Percentiles rank a stretch among this genome's conserved stretches.
These are phyloP conservation scores for Crucihimalaya himalaica DNA, from an alignment of 345 rosid genomes.

Conservation along the genomic window DNA sequence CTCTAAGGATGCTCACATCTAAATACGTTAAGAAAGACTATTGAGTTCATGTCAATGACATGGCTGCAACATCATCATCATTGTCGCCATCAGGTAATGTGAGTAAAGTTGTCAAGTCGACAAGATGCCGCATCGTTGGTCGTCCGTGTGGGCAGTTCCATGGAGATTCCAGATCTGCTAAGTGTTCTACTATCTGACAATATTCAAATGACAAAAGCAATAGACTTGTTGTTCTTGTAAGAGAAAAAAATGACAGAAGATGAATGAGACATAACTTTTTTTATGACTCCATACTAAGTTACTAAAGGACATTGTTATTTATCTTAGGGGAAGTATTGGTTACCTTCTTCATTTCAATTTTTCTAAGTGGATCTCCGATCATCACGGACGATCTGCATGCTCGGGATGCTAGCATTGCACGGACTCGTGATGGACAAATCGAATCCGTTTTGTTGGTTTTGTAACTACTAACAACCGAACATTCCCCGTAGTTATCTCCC, in stretches of 20 bases:
- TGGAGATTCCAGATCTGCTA: constrained; percentile 86
- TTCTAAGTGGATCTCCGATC: constrained; percentile 90
- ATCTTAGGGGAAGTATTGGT: neutral
- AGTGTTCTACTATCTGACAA: constrained; percentile 73
- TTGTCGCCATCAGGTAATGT: constrained; percentile 37
- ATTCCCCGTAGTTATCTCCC: constrained; percentile 77
- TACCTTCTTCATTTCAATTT: constrained; percentile 91
- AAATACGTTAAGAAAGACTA: constrained; percentile 4
- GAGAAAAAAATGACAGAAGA: neutral
- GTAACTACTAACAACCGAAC: constrained; percentile 76
- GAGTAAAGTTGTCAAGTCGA: constrained; percentile 63
- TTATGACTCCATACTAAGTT: neutral
- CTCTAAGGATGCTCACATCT: neutral
- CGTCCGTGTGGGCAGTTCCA: constrained; percentile 99
- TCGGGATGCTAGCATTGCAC: constrained; percentile 87
- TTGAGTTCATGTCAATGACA: constrained; percentile 18
- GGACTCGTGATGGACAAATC: constrained; percentile 89
- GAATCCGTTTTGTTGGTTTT: constrained; percentile 69
- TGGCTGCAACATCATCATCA: constrained; percentile 21
- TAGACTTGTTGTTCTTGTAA: neutral
- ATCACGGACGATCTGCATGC: constrained; percentile 88
- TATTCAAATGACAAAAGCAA: neutral
- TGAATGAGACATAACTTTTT: constrained; percentile 1
- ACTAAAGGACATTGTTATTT: neutral
- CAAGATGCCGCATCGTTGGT: constrained; percentile 97